Evolutionary conservation across 768 basidiomycete species (phyloP), one percentile per base, ranked within the genome.

Genomic region (Lentinula sp.): DNA sequence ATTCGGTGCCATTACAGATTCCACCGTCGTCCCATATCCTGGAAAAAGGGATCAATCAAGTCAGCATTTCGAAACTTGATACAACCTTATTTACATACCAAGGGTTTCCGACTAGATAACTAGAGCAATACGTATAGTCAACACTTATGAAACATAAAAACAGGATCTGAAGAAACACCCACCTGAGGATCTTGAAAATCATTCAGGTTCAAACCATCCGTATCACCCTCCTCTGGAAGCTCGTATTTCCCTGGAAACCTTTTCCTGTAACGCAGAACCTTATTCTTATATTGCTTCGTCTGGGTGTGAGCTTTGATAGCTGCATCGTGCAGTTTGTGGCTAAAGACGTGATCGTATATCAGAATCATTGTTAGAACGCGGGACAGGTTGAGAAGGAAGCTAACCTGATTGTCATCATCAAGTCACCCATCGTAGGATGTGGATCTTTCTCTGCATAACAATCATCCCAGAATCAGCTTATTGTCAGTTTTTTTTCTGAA

Each of bases 161-260:
- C 40, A 32, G 15, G 8, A 34, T 35, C 37, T 7, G n/a, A 3
- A 31, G 7, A n/a, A 21, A 23, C 40, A 31, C 23, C 21, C 13
- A 59, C 57, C 57, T 59, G 57, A n/a, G 57, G 57, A 23, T 59
- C 57, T 32, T 59, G 57, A 15, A 59, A 59, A 50, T 46, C 35
- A 45, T 59, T 59, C 57, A 59, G n/a, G 45, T 59, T 59, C 57
- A 59, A 35, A 10, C 57, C 57, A 18, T 32, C 28, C 15, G 57
- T 59, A 59, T 59, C 57, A n/a, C 57, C 57, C 3, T 48, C 42
- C 2, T 43, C 16, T 6, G 39, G 40, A 32, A n/a, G 11, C n/a
- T 35, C 42, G 9, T 9, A 11, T 21, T 46, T 48, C 7, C 49
- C 45, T 21, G 57, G 57, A 39, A 49, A 32, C 45, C 35, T 59